A percentile compares a stretch with the other conserved stretches of the same genome.
phyloP scores from a whole-genome alignment of 306 rosid species.

The Glycine soja region DNA sequence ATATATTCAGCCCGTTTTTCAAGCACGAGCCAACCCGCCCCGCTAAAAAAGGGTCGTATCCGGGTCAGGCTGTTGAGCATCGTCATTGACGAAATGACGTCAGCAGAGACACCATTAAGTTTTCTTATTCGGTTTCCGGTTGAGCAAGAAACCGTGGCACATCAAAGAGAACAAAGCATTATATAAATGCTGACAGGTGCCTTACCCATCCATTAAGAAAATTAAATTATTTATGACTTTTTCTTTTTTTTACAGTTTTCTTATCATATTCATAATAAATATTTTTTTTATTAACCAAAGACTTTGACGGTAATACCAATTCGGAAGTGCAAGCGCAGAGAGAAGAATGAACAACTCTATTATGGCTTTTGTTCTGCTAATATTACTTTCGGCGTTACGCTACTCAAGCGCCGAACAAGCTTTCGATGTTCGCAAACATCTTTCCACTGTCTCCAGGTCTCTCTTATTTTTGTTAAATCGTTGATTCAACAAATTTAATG shows the following conservation, averaged over 20 bases:
- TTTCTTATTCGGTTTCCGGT: not conserved
- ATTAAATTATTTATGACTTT: no score
- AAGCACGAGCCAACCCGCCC: no score
- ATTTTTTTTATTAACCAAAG: no score
- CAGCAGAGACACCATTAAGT: not conserved
- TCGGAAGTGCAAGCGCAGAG: constrained; percentile 1
- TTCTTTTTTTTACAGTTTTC: no score
- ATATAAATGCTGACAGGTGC: no score
- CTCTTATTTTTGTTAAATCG: not conserved
- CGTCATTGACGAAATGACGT: not conserved
- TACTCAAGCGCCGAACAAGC: constrained; percentile 55
- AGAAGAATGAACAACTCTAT: constrained; percentile 41
- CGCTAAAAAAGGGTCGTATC: no score
- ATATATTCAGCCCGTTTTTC: no score
- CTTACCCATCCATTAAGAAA: no score
- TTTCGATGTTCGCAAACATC: constrained; percentile 77
- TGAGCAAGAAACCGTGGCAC: not conserved
- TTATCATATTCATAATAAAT: no score
- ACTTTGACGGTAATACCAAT: not conserved
- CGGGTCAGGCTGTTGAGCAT: no score
- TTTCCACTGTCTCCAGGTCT: constrained; percentile 84
- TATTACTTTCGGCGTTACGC: constrained; percentile 38
- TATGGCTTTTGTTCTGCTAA: constrained; percentile 37
- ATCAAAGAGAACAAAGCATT: no score
- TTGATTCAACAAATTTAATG: not conserved